A percentile compares a stretch with the other conserved stretches of the same genome.
Conservation (phyloP, 2,329 filamentous ascomycete species). For the Didymellaceae sp. region DNA sequence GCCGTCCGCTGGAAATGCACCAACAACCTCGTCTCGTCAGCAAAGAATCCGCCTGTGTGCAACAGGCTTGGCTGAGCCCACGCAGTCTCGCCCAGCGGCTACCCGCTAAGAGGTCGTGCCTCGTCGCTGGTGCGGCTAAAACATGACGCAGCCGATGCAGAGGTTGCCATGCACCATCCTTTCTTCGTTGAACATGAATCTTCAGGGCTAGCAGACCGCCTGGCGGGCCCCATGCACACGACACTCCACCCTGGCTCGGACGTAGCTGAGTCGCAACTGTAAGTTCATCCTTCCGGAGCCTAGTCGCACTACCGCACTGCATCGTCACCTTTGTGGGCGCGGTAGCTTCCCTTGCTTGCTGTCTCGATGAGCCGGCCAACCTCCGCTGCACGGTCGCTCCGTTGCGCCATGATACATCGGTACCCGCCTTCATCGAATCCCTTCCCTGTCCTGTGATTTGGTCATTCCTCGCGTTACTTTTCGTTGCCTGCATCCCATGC, state of each 20-base stretch:
- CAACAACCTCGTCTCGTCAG: slow-evolving; percentile 18
- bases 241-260: slow-evolving; percentile 34
- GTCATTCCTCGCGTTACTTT: slow-evolving; percentile 43
- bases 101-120: slow-evolving; percentile 33
- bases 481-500: slow-evolving; percentile 43
- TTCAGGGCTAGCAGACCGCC: slow-evolving; percentile 43
- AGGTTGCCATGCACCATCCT: slow-evolving; percentile 34
- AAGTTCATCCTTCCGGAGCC: slow-evolving; percentile 30
- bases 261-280: slow-evolving; percentile 45
- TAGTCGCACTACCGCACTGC: slow-evolving; percentile 41
- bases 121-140: slow-evolving; percentile 42
- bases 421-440: slow-evolving; percentile 42
- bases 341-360: slow-evolving; percentile 33
- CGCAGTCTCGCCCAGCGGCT: slow-evolving; percentile 27
- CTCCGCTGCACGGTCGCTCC: slow-evolving; percentile 47
- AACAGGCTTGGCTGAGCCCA: slow-evolving; percentile 24
- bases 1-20: slow-evolving; percentile 28
- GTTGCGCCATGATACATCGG: slow-evolving; percentile 51
- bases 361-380: slow-evolving; percentile 36
- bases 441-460: slow-evolving; percentile 44
- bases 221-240: slow-evolving; percentile 42
- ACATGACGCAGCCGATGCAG: slow-evolving; percentile 32
- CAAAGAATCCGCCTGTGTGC: slow-evolving; percentile 21
- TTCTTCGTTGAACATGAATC: slow-evolving; percentile 35
- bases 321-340: slow-evolving; percentile 36